phyloP scores from a whole-genome alignment of 345 rosid species.

The Moricandia moricandioides region DNA sequence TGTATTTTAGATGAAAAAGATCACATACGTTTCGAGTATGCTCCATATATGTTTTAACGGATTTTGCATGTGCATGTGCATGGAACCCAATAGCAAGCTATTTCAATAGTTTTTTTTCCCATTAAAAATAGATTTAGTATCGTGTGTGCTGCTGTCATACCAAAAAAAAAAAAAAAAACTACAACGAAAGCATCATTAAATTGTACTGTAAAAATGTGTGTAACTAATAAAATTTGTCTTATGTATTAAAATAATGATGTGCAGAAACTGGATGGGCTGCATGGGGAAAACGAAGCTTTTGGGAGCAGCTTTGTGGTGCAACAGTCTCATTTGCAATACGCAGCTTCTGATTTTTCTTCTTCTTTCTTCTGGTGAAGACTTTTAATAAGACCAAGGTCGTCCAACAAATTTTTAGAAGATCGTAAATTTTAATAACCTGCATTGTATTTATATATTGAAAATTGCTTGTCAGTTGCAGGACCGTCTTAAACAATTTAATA shows the following conservation, averaged over 20 bases:
- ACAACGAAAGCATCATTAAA: background rate
- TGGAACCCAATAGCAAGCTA: background rate
- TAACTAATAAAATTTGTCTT: background rate
- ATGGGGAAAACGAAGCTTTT: slow-evolving; percentile 49
- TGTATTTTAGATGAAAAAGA: background rate
- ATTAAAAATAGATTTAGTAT: no score
- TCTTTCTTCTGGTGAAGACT: slow-evolving; percentile 28
- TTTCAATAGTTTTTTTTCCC: no score
- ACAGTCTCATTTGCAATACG: slow-evolving; percentile 27
- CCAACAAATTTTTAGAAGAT: background rate
- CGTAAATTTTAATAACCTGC: slow-evolving; percentile 6
- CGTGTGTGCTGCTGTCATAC: background rate
- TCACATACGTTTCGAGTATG: background rate
- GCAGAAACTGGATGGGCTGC: slow-evolving; percentile 51
- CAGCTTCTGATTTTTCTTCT: slow-evolving; percentile 32
- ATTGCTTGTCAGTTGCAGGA: background rate
- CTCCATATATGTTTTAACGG: background rate
- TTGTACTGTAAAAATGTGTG: background rate
- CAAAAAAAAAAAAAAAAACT: background rate
- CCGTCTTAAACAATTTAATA: no score
- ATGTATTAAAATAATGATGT: slow-evolving; percentile 1
- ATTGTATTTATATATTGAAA: slow-evolving; percentile 21
- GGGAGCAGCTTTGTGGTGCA: slow-evolving; percentile 40
- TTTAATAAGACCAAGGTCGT: background rate
- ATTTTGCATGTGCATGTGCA: background rate